Evolutionary conservation across 2,329 filamentous ascomycete species (phyloP).

Genomic region (Calonectria naviculata): DNA sequence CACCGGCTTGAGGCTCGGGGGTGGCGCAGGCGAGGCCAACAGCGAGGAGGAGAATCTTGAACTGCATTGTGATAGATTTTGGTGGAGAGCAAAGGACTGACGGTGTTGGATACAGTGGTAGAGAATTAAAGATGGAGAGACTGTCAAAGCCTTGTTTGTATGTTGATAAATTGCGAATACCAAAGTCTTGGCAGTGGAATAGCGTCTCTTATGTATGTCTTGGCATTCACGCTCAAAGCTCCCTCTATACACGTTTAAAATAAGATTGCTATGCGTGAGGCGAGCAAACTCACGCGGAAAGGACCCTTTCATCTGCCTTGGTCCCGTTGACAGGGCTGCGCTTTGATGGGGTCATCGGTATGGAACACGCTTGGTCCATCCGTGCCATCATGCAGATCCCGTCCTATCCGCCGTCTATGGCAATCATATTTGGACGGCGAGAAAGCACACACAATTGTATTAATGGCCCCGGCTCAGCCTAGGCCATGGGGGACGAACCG

Average conservation of each 20-base stretch:
- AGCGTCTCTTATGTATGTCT: not conserved
- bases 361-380: not conserved
- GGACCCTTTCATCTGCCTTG: not conserved
- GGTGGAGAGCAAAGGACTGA: not conserved
- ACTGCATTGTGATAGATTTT: constrained; percentile 34
- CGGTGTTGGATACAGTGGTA: not conserved
- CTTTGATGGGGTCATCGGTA: not conserved
- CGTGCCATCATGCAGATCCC: not conserved
- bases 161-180: not conserved
- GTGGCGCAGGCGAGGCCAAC: constrained; percentile 20
- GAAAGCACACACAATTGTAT: not conserved
- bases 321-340: not conserved
- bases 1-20: constrained; percentile 8
- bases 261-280: not conserved
- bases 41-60: constrained; percentile 36
- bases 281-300: not conserved
- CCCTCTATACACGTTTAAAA: not conserved
- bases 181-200: not conserved
- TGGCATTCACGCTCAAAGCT: not conserved
- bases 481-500: not conserved
- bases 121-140: not conserved
- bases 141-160: not conserved
- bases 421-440: not conserved
- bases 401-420: not conserved
- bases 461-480: not conserved